Evolutionary conservation across 441 rosid species (phyloP).

Genomic region (Mallotus repandus): DNA sequence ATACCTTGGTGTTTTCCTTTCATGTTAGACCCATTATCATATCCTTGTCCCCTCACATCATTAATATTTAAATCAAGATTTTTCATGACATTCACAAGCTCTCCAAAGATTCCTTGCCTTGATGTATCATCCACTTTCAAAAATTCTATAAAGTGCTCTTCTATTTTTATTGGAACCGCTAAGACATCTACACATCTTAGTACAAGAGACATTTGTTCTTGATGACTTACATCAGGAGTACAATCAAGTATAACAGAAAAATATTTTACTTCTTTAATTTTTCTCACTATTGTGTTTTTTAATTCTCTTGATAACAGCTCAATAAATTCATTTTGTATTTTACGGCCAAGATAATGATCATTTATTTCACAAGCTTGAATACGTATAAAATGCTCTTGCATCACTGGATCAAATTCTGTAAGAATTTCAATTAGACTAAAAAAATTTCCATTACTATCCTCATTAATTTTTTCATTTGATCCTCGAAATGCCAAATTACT

Average conservation of each 20-base stretch:
- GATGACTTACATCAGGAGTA: not conserved
- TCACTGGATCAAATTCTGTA: slow-evolving; percentile 18
- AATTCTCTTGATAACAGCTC: not conserved
- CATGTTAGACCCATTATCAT: no score
- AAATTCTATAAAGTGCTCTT: not conserved
- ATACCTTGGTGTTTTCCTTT: no score
- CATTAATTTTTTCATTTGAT: not conserved
- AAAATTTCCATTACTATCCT: not conserved
- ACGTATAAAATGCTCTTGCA: slow-evolving; percentile 19
- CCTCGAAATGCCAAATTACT: not conserved
- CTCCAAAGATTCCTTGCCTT: not conserved
- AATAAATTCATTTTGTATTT: slow-evolving; percentile 12
- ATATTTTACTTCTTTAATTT: slow-evolving; percentile 3
- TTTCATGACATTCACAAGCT: no score
- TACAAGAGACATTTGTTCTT: slow-evolving; percentile 9
- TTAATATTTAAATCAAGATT: no score
- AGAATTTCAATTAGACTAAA: slow-evolving; percentile 1
- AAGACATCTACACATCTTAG: slow-evolving; percentile 6
- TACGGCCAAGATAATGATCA: slow-evolving; percentile 19
- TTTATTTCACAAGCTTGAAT: not conserved
- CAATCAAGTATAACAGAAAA: slow-evolving; percentile 7
- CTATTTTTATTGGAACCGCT: not conserved
- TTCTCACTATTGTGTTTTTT: not conserved
- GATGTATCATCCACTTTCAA: not conserved
- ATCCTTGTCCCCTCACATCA: not conserved